Percentiles rank a stretch among this genome's conserved stretches.
Evolutionary conservation across 129 eudicot genomes (phyloP).

Genomic region (Rutidosis leptorrhynchoides): DNA sequence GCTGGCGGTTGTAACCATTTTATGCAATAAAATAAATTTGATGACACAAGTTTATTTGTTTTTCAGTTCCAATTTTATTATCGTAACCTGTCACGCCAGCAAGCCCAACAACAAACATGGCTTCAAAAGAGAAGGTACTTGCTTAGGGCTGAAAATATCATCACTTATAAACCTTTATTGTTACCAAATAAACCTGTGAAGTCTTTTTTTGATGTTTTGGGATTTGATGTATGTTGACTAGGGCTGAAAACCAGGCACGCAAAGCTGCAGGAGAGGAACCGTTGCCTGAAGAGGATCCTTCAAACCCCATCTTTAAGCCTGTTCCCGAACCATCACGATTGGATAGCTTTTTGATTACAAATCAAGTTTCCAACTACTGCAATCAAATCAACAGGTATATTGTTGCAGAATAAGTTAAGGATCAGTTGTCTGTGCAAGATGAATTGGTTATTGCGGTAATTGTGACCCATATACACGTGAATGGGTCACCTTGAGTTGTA

Average conservation of each 20-base stretch:
- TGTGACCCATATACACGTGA: background rate
- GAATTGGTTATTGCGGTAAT: background rate
- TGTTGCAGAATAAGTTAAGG: background rate
- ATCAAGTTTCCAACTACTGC: constrained; percentile 92
- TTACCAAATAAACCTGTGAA: background rate
- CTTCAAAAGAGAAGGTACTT: constrained; percentile 93
- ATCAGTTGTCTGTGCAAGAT: background rate
- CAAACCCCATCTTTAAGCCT: constrained; percentile 81
- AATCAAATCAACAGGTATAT: constrained; percentile 92
- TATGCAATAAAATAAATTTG: background rate
- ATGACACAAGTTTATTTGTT: background rate
- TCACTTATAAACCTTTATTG: background rate
- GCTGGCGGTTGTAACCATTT: background rate
- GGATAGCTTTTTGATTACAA: constrained; percentile 89
- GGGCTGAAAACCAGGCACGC: constrained; percentile 90
- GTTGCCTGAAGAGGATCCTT: constrained; percentile 95
- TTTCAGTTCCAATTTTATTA: constrained; percentile 85
- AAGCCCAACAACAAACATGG: constrained; percentile 99
- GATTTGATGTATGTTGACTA: constrained; percentile 27
- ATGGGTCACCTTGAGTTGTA: background rate
- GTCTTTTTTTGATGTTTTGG: constrained; percentile 4
- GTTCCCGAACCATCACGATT: constrained; percentile 88
- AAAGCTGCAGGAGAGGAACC: constrained; percentile 98
- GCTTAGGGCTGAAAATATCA: background rate
- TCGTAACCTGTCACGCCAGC: constrained; percentile 89